These are phyloP conservation scores for Salix caprea DNA, from an alignment of 345 rosid genomes.

Conservation along the genomic window DNA sequence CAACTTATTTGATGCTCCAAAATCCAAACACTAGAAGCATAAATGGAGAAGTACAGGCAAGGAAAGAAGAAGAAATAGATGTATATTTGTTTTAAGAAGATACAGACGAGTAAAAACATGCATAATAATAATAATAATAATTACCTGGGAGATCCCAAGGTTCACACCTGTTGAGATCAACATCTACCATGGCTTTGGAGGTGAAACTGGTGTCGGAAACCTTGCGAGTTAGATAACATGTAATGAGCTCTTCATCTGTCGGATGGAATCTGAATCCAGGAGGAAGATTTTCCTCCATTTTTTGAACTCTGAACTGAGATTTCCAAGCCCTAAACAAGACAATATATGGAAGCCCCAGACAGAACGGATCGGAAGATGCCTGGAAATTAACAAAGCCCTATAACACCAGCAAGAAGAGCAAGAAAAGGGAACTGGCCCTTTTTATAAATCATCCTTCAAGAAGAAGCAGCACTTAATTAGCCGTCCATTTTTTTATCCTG, in stretches of 20 bases:
- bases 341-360: not conserved
- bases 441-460: constrained; percentile 36
- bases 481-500: constrained; percentile 30
- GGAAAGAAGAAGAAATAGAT: not conserved
- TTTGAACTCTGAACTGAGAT: not conserved
- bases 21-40: not conserved
- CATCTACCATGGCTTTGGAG: constrained; percentile 79
- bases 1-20: not conserved
- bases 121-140: not conserved
- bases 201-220: constrained; percentile 61
- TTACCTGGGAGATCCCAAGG: constrained; percentile 99
- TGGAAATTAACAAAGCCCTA: not conserved
- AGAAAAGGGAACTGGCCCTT: constrained; percentile 7
- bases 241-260: constrained; percentile 94
- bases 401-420: constrained; percentile 13
- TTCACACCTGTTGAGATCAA: constrained; percentile 94
- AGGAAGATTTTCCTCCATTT: constrained; percentile 82
- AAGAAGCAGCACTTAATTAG: constrained; percentile 39
- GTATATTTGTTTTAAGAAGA: not conserved
- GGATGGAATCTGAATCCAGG: constrained; percentile 99
- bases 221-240: constrained; percentile 61
- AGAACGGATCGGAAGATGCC: constrained; percentile 9
- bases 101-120: too few relatives aligned
- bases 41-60: not conserved
- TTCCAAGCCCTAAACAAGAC: not conserved